These are phyloP conservation scores for Yarrowia alimentaria DNA, from an alignment of 805 yeast genomes.

Conservation along the genomic window DNA sequence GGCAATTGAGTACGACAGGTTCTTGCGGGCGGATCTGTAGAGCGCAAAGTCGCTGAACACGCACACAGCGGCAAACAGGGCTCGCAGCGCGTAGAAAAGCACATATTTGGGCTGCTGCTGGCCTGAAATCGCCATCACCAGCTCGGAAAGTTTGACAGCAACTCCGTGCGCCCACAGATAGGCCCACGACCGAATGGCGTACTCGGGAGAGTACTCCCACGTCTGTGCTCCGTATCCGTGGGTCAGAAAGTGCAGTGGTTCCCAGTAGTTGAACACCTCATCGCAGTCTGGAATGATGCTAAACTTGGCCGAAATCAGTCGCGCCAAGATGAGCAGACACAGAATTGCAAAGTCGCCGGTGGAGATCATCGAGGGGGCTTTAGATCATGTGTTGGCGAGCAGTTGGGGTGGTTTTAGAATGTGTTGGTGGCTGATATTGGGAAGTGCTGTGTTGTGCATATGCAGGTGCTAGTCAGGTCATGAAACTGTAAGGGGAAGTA, in stretches of 20 bases:
- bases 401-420: too few species aligned
- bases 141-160: constrained; percentile 32
- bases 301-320: constrained; percentile 46
- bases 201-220: constrained; percentile 93
- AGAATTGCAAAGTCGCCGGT: constrained; percentile 28
- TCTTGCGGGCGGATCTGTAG: constrained; percentile 44
- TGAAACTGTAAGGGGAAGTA: too few species aligned
- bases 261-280: constrained; percentile 92
- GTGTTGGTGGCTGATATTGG: too few species aligned
- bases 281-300: constrained; percentile 89
- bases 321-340: constrained; percentile 34
- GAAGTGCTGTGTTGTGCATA: too few species aligned
- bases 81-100: constrained; percentile 56
- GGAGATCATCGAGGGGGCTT: constrained; percentile 6
- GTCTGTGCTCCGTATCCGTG: constrained; percentile 90
- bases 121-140: constrained; percentile 29
- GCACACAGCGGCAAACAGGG: constrained; percentile 44
- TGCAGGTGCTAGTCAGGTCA: too few species aligned
- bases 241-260: constrained; percentile 74
- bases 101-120: constrained; percentile 30
- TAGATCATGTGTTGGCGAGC: constrained; percentile 12
- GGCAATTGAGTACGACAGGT: constrained; percentile 46
- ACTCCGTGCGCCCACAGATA: constrained; percentile 54
- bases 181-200: constrained; percentile 82
- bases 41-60: constrained; percentile 55